Evolutionary conservation across 1,284 basidiomycete genomes (phyloP).

Genomic region (Pyrrhoderma noxium): DNA sequence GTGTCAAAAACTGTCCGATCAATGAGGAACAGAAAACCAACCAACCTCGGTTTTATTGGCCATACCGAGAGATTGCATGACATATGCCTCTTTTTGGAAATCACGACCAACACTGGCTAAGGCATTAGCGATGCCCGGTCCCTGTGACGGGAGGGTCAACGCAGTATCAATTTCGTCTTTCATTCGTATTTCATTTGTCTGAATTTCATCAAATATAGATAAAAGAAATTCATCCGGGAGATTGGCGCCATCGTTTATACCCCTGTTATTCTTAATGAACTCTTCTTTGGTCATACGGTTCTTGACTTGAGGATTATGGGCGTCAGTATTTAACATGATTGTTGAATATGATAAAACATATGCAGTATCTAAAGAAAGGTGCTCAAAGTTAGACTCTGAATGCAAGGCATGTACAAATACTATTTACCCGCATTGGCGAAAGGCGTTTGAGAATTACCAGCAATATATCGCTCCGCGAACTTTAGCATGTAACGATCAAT

Average conservation of each 20-base stretch:
- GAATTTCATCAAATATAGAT: slow-evolving; percentile 84
- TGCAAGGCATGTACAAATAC: neutral
- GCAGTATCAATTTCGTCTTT: slow-evolving; percentile 85
- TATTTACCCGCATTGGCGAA: slow-evolving; percentile 75
- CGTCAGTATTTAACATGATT: slow-evolving; percentile 94
- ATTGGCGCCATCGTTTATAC: slow-evolving; percentile 86
- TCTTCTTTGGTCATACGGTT: slow-evolving; percentile 85
- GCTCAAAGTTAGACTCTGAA: neutral
- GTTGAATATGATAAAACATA: slow-evolving; percentile 92
- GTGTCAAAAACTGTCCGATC: neutral
- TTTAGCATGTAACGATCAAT: slow-evolving; percentile 99
- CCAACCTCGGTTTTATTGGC: slow-evolving; percentile 87
- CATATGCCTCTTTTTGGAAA: slow-evolving; percentile 89
- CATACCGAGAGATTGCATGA: slow-evolving; percentile 92
- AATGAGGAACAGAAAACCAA: slow-evolving; percentile 9
- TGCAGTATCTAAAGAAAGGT: slow-evolving; percentile 61
- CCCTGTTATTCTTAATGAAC: slow-evolving; percentile 89
- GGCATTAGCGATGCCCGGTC: slow-evolving; percentile 72
- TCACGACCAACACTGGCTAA: slow-evolving; percentile 87
- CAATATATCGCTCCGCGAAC: slow-evolving; percentile 92
- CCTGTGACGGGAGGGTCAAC: slow-evolving; percentile 38
- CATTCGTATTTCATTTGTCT: slow-evolving; percentile 91
- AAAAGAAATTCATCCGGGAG: slow-evolving; percentile 80
- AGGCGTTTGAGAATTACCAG: slow-evolving; percentile 70
- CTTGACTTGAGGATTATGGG: slow-evolving; percentile 91